These are phyloP conservation scores for Cytospora mali DNA, from an alignment of 2,329 filamentous ascomycete genomes.

Conservation along the genomic window DNA sequence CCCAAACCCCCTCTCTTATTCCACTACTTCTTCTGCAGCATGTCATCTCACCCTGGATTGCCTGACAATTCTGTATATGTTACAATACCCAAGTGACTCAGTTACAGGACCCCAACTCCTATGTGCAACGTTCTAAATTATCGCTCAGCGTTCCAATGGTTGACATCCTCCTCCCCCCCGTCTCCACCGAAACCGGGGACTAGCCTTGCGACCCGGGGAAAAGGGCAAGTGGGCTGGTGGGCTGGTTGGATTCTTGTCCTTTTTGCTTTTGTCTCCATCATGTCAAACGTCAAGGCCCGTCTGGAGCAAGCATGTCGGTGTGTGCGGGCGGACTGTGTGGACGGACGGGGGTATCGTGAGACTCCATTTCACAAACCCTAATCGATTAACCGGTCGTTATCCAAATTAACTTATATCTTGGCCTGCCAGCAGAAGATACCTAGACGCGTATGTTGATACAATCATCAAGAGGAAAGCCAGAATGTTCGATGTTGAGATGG, in stretches of 20 bases:
- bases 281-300: constrained; percentile 1
- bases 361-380: constrained; percentile 16
- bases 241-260: background rate
- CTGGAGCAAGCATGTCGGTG: constrained; percentile 19
- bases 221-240: constrained; percentile 12
- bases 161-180: background rate
- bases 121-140: background rate
- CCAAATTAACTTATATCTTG: background rate
- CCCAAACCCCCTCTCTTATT: no score
- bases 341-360: background rate
- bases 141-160: background rate
- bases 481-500: constrained; percentile 5
- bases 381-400: constrained; percentile 4
- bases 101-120: no score
- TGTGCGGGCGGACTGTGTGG: constrained; percentile 10
- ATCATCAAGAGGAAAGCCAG: constrained; percentile 5
- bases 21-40: no score
- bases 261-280: constrained; percentile 9
- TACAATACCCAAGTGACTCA: no score
- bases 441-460: no score
- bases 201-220: constrained; percentile 15
- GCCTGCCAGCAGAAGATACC: background rate
- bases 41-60: no score
- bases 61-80: no score
- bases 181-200: constrained; percentile 16